phyloP scores from a whole-genome alignment of 2,329 filamentous ascomycete species.

The Gremmenia infestans region DNA sequence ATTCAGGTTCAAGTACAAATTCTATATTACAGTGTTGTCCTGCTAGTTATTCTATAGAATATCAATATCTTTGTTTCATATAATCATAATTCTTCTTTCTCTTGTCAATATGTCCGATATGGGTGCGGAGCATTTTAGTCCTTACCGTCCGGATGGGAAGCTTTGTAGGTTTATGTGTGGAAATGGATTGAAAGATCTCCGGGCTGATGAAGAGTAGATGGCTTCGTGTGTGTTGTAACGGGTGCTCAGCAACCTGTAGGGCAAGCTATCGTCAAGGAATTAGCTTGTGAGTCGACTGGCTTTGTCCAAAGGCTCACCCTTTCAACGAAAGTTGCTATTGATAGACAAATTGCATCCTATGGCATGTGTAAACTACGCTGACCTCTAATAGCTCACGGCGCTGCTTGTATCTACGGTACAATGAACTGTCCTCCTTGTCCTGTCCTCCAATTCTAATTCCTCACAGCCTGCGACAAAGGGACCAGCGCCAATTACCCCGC shows the following conservation, averaged over 20 bases:
- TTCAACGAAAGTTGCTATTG: not conserved
- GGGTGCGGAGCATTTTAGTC: constrained; percentile 27
- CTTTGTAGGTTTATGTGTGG: constrained; percentile 14
- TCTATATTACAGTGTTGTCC: not conserved
- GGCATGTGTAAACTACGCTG: constrained; percentile 7
- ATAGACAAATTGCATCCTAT: not conserved
- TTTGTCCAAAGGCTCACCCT: not conserved
- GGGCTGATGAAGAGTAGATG: constrained; percentile 38
- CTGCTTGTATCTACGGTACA: constrained; percentile 56
- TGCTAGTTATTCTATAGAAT: not conserved
- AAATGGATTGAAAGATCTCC: not conserved
- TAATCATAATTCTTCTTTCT: not conserved
- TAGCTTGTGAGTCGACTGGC: constrained; percentile 42
- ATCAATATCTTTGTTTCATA: not conserved
- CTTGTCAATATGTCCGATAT: constrained; percentile 4
- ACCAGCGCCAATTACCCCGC: constrained; percentile 36
- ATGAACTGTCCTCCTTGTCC: constrained; percentile 4
- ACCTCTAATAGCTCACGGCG: constrained; percentile 49
- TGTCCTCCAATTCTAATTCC: constrained; percentile 10
- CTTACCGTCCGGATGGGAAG: constrained; percentile 29
- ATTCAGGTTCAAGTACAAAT: not conserved
- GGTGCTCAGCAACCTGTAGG: constrained; percentile 57
- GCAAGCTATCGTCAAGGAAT: constrained; percentile 52
- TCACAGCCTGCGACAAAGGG: constrained; percentile 44
- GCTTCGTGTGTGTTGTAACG: constrained; percentile 61